These are phyloP conservation scores for Plasmodium chabaudi DNA, from an alignment of 169 alveolate genomes.

Conservation along the genomic window DNA sequence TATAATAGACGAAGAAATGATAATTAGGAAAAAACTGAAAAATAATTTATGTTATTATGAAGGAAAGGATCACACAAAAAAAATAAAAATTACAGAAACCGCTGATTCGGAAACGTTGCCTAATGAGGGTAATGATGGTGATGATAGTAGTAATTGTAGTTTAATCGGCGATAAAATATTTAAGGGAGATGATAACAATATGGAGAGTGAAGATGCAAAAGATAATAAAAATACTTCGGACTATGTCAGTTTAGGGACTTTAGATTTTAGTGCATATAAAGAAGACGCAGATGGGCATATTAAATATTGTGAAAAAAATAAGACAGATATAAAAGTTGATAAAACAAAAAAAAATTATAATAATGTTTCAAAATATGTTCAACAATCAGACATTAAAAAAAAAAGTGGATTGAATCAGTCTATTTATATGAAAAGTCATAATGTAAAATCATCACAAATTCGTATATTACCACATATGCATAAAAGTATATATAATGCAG, in stretches of 20 bases:
- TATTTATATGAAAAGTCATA: constrained; percentile 22
- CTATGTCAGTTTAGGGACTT: constrained; percentile 55
- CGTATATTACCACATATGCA: constrained; percentile 1
- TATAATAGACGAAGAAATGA: constrained; percentile 47
- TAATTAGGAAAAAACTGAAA: constrained; percentile 31
- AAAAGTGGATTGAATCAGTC: constrained; percentile 23
- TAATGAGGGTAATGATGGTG: no score
- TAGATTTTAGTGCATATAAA: constrained; percentile 75
- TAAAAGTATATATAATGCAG: constrained; percentile 23
- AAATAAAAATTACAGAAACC: not conserved
- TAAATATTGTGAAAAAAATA: constrained; percentile 59
- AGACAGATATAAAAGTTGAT: not conserved
- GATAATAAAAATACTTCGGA: constrained; percentile 32
- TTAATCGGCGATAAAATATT: no score
- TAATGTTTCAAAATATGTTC: not conserved
- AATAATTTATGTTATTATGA: not conserved
- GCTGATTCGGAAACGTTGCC: no score
- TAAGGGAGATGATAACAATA: not conserved
- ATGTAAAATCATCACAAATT: constrained; percentile 18
- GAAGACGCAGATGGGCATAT: constrained; percentile 72
- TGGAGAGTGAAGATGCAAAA: not conserved
- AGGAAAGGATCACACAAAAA: not conserved
- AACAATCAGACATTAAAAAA: constrained; percentile 21
- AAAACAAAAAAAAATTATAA: constrained; percentile 6
- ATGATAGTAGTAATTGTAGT: no score